Conservation (phyloP, 768 basidiomycete species). For the Boletellus emodensis region DNA sequence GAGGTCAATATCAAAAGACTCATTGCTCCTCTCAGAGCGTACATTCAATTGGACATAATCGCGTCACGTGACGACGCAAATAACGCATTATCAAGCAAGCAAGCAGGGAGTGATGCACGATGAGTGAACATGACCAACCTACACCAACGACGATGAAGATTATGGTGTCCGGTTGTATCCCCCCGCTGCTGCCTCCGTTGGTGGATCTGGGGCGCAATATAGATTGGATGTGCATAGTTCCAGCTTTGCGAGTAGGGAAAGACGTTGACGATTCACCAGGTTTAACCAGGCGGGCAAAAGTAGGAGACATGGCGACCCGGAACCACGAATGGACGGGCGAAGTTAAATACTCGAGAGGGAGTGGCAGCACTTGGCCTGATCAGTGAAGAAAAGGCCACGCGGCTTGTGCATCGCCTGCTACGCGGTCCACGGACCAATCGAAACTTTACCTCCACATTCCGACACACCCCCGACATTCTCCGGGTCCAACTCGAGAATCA, state of each 20-base stretch:
- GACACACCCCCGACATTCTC: slow-evolving; percentile 11
- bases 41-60: background rate
- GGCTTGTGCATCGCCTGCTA: slow-evolving; percentile 12
- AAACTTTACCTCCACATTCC: slow-evolving; percentile 14
- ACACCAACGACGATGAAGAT: slow-evolving; percentile 23
- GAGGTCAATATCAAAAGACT: background rate
- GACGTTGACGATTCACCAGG: background rate
- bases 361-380: slow-evolving; percentile 12
- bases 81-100: slow-evolving; percentile 2
- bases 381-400: slow-evolving; percentile 6
- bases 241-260: background rate
- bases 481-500: slow-evolving; percentile 12
- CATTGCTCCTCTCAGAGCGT: background rate
- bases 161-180: slow-evolving; percentile 13
- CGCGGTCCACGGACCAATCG: slow-evolving; percentile 14
- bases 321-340: background rate
- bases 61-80: background rate
- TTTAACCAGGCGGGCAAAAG: slow-evolving; percentile 2
- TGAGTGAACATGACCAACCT: slow-evolving; percentile 20
- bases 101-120: background rate
- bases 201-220: slow-evolving; percentile 9
- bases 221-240: slow-evolving; percentile 4
- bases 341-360: slow-evolving; percentile 16
- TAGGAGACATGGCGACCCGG: slow-evolving; percentile 8
- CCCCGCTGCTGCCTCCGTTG: background rate